A percentile compares a stretch with the other conserved stretches of the same genome.
Conservation (phyloP, 148 eudicot species). For the Chenopodium berlandieri region DNA sequence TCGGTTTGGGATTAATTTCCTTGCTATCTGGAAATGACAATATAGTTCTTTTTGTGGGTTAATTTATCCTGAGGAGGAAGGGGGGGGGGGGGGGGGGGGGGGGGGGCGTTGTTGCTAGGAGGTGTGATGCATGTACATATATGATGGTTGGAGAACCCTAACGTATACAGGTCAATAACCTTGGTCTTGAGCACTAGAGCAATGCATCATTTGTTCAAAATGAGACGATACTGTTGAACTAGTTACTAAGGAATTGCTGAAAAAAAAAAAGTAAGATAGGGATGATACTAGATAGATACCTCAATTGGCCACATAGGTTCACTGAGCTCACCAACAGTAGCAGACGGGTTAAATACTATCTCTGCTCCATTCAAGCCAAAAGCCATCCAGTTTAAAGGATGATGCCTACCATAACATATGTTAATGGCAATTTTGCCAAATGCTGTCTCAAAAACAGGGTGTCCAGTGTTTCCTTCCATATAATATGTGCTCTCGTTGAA, state of each 20-base stretch:
- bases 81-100: neutral
- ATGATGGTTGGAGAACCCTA: too few relatives aligned
- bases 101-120: neutral
- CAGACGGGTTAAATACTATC: conserved; percentile 93
- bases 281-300: conserved; percentile 36
- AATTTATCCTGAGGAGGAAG: neutral
- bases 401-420: conserved; percentile 97
- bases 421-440: conserved; percentile 89
- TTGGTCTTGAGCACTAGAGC: neutral
- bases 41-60: neutral
- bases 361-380: conserved; percentile 98
- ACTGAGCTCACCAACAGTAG: conserved; percentile 96
- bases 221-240: neutral
- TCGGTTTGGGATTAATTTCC: neutral
- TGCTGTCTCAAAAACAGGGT: conserved; percentile 93
- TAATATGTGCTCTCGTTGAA: conserved; percentile 97
- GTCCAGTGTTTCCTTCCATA: conserved; percentile 98
- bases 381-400: conserved; percentile 94
- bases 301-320: conserved; percentile 99
- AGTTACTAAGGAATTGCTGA: neutral
- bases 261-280: neutral
- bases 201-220: neutral
- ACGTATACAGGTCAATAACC: neutral
- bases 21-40: neutral
- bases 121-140: neutral